Conservation (phyloP, 2,329 filamentous ascomycete genomes). For the Phoma sp. region DNA sequence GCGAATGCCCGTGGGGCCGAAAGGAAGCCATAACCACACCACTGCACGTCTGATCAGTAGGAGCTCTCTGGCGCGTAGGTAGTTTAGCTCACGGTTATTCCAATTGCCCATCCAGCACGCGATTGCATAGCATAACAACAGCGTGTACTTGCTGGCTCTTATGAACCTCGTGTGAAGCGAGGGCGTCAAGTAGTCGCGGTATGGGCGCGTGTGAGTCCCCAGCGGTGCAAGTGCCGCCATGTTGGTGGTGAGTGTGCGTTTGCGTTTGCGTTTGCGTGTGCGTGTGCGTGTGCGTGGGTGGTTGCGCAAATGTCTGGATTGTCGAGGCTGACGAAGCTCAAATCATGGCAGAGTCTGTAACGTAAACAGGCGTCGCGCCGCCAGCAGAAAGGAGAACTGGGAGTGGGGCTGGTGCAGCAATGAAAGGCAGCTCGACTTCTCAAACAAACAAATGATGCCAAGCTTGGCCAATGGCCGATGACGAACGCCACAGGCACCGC, state of each 20-base stretch:
- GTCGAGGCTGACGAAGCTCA: constrained; percentile 14
- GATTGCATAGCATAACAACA: constrained; percentile 75
- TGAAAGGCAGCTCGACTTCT: constrained; percentile 23
- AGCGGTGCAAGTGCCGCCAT: constrained; percentile 34
- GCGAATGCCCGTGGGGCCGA: constrained; percentile 77
- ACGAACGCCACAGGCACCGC: constrained; percentile 32
- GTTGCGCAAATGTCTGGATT: not conserved
- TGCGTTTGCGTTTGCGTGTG: no score
- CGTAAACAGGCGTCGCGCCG: constrained; percentile 15
- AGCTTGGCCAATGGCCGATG: constrained; percentile 7
- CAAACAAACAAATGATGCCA: constrained; percentile 32
- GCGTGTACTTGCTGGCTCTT: constrained; percentile 72
- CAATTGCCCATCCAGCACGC: constrained; percentile 72
- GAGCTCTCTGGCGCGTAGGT: not conserved
- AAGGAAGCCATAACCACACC: constrained; percentile 85
- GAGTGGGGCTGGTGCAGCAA: constrained; percentile 12
- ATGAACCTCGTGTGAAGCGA: constrained; percentile 86
- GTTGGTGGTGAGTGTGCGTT: constrained; percentile 27
- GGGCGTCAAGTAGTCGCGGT: constrained; percentile 91
- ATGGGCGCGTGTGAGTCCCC: constrained; percentile 64
- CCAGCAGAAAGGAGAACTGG: constrained; percentile 12
- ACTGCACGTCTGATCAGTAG: constrained; percentile 56
- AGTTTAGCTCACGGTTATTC: constrained; percentile 64
- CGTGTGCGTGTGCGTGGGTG: constrained; percentile 35
- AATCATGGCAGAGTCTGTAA: constrained; percentile 28